Percentiles rank a stretch among this genome's conserved stretches.
Evolutionary conservation across 2,329 filamentous ascomycete genomes (phyloP).

Genomic region (Peltaster fructicola): DNA sequence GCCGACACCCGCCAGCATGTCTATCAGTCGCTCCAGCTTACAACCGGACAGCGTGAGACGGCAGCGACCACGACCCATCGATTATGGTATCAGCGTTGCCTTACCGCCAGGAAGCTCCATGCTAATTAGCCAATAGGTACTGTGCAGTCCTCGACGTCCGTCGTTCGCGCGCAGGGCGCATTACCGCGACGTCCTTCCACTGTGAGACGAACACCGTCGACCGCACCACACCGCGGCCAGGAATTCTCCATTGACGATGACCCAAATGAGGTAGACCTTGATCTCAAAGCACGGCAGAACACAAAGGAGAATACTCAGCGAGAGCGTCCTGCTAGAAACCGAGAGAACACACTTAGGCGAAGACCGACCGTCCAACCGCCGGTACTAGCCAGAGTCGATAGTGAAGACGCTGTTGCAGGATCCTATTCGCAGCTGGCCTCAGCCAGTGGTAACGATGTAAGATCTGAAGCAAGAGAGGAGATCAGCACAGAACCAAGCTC

Average conservation of each 20-base stretch:
- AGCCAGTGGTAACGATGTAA: too few relatives aligned
- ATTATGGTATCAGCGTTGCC: conserved; percentile 10
- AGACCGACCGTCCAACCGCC: conserved; percentile 29
- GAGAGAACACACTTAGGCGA: conserved; percentile 30
- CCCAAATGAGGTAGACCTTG: conserved; percentile 58
- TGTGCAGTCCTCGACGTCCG: conserved; percentile 1
- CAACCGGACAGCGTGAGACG: conserved; percentile 8
- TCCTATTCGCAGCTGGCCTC: too few relatives aligned
- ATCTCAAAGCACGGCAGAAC: conserved; percentile 30
- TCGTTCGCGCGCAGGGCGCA: conserved; percentile 7
- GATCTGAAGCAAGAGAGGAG: too few relatives aligned
- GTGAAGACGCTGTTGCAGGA: conserved; percentile 23
- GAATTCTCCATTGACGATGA: conserved; percentile 88
- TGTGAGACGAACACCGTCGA: conserved; percentile 52
- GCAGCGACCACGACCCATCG: conserved; percentile 10
- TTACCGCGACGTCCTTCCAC: conserved; percentile 53
- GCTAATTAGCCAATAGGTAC: conserved; percentile 8
- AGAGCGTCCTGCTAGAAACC: conserved; percentile 22
- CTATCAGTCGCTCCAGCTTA: conserved; percentile 12
- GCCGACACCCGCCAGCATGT: conserved; percentile 9
- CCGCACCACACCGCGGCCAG: conserved; percentile 61
- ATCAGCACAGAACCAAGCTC: conserved; percentile 14
- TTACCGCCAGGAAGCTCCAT: conserved; percentile 6
- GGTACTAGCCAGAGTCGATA: conserved; percentile 30
- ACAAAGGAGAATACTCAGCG: conserved; percentile 8